Percentiles rank a stretch among this genome's conserved stretches.
These are phyloP conservation scores for Russula vinacea DNA, from an alignment of 768 basidiomycete species.

Conservation along the genomic window DNA sequence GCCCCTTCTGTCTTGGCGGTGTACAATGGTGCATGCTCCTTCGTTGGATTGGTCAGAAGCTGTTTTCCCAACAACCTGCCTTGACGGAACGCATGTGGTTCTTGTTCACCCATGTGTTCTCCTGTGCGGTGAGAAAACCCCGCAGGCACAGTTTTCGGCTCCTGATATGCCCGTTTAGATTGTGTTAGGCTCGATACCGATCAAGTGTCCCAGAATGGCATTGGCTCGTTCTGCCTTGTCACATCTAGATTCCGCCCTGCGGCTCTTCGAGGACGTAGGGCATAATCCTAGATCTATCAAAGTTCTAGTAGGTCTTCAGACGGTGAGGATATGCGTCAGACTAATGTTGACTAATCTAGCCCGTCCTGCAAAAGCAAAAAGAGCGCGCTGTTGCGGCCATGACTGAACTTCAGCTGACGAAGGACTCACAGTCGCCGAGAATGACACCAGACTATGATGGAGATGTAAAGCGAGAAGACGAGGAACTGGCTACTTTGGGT, in stretches of 20 bases:
- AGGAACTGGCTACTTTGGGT: slow-evolving; percentile 58
- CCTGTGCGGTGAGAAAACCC: slow-evolving; percentile 53
- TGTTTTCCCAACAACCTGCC: slow-evolving; percentile 62
- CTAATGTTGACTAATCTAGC: slow-evolving; percentile 39
- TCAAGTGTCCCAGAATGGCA: slow-evolving; percentile 57
- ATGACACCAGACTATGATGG: slow-evolving; percentile 25
- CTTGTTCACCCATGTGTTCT: slow-evolving; percentile 69
- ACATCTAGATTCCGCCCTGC: slow-evolving; percentile 60
- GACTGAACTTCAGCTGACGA: slow-evolving; percentile 37
- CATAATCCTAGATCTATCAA: slow-evolving; percentile 53
- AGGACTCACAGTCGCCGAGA: slow-evolving; percentile 36
- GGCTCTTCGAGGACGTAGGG: slow-evolving; percentile 54
- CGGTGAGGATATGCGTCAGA: background rate
- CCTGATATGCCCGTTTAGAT: slow-evolving; percentile 43
- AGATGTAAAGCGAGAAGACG: slow-evolving; percentile 55
- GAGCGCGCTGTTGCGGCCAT: slow-evolving; percentile 45
- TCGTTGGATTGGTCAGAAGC: slow-evolving; percentile 62
- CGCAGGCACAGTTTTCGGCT: background rate
- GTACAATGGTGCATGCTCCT: slow-evolving; percentile 65
- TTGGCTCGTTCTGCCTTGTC: slow-evolving; percentile 64
- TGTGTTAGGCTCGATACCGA: slow-evolving; percentile 65
- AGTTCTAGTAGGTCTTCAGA: slow-evolving; percentile 49
- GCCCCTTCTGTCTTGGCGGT: slow-evolving; percentile 65
- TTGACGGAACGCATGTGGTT: slow-evolving; percentile 72
- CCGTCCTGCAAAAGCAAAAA: slow-evolving; percentile 56